These are phyloP conservation scores for Globisporangium spiculum DNA, from an alignment of 352 stramenopile species.

Conservation along the genomic window DNA sequence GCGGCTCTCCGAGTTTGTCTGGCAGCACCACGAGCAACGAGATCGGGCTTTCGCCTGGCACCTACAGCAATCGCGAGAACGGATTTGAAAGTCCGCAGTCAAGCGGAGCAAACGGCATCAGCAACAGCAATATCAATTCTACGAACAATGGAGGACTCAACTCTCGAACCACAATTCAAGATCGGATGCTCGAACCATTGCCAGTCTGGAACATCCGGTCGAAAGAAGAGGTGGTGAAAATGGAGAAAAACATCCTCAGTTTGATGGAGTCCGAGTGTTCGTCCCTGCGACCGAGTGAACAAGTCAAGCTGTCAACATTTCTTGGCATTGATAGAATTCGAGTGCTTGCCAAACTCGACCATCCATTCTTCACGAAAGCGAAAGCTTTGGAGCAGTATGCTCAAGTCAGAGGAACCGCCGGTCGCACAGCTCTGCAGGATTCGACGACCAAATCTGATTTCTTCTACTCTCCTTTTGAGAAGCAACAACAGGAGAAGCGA, in stretches of 20 bases:
- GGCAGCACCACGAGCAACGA: constrained; percentile 5
- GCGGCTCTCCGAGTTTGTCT: constrained; percentile 14
- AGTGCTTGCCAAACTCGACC: constrained; percentile 25
- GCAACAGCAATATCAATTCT: not conserved
- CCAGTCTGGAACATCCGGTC: constrained; percentile 64
- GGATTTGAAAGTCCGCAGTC: not conserved
- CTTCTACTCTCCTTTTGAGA: constrained; percentile 66
- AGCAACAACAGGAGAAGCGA: constrained; percentile 32
- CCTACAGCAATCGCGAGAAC: not conserved
- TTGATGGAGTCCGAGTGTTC: constrained; percentile 59
- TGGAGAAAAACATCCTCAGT: constrained; percentile 46
- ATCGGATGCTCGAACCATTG: constrained; percentile 3
- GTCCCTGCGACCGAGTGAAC: constrained; percentile 45
- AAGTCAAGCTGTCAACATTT: constrained; percentile 55
- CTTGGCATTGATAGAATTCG: constrained; percentile 52
- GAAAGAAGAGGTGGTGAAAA: constrained; percentile 47
- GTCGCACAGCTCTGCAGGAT: not conserved
- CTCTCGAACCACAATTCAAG: not conserved
- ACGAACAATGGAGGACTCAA: not conserved
- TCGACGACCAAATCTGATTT: constrained; percentile 33
- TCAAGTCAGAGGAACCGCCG: not conserved
- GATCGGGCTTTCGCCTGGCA: not conserved
- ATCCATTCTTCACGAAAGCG: constrained; percentile 39
- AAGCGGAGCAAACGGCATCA: not conserved
- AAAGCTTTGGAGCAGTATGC: constrained; percentile 36